A percentile compares a stretch with the other conserved stretches of the same genome.
phyloP scores from a whole-genome alignment of 2,329 filamentous ascomycete genomes.

The Alternaria brassicae region DNA sequence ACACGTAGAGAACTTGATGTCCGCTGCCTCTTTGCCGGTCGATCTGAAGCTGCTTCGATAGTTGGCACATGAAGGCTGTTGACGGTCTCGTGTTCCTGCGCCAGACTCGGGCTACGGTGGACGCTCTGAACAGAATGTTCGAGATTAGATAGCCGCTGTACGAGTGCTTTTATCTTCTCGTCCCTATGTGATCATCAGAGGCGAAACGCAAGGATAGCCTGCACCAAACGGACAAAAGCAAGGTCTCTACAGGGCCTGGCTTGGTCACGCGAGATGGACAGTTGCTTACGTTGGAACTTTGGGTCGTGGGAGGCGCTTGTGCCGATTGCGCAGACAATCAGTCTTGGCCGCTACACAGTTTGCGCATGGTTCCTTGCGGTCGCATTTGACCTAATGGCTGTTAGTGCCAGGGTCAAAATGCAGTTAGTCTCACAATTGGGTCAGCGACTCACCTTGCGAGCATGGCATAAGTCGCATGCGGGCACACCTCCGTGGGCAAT shows the following conservation, averaged over 20 bases:
- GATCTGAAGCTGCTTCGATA: slow-evolving; percentile 16
- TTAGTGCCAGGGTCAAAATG: not conserved
- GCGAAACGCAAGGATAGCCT: not conserved
- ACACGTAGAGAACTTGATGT: slow-evolving; percentile 24
- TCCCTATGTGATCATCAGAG: slow-evolving; percentile 23
- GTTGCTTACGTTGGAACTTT: slow-evolving; percentile 36
- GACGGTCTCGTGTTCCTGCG: slow-evolving; percentile 1
- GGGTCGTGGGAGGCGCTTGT: slow-evolving; percentile 35
- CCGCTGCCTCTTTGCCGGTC: slow-evolving; percentile 31
- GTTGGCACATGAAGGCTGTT: slow-evolving; percentile 2
- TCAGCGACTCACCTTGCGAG: slow-evolving; percentile 18
- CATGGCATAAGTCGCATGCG: slow-evolving; percentile 43
- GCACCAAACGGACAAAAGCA: not conserved
- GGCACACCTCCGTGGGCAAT: slow-evolving; percentile 39
- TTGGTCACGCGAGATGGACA: not conserved
- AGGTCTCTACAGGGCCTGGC: not conserved
- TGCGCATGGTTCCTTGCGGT: slow-evolving; percentile 44
- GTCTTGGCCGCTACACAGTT: slow-evolving; percentile 37
- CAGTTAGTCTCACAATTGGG: not conserved
- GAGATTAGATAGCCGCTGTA: slow-evolving; percentile 36
- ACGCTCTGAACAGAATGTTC: slow-evolving; percentile 33
- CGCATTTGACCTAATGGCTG: slow-evolving; percentile 41
- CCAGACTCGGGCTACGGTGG: slow-evolving; percentile 12
- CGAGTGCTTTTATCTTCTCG: slow-evolving; percentile 41
- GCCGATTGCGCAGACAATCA: slow-evolving; percentile 42